phyloP scores from a whole-genome alignment of 805 yeast species.

The Saccharomycopsis fibuligera region DNA sequence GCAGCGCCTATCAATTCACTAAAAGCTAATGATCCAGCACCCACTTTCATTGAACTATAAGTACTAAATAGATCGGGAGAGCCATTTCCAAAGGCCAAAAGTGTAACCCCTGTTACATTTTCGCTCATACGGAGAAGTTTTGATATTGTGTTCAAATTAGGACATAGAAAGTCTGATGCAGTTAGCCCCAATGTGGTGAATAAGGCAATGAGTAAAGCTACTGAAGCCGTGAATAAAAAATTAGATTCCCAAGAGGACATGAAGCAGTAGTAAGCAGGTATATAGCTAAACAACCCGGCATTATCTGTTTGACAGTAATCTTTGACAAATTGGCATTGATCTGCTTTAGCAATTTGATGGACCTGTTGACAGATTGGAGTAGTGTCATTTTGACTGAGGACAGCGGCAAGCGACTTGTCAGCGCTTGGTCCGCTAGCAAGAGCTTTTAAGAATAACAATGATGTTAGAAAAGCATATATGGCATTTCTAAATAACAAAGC shows the following conservation, averaged over 20 bases:
- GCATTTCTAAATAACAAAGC: no score
- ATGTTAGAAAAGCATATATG: no score
- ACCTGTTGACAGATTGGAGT: slow-evolving; percentile 17
- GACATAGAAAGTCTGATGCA: slow-evolving; percentile 78
- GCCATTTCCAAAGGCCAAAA: slow-evolving; percentile 88
- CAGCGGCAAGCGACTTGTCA: no score
- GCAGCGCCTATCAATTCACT: slow-evolving; percentile 93
- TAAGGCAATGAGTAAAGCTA: slow-evolving; percentile 33
- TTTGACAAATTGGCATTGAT: slow-evolving; percentile 35
- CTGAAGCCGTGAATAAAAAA: slow-evolving; percentile 6
- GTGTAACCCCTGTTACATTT: slow-evolving; percentile 76
- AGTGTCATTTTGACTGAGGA: no score
- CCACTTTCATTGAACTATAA: slow-evolving; percentile 68
- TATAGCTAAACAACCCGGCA: slow-evolving; percentile 35
- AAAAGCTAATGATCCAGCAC: slow-evolving; percentile 71
- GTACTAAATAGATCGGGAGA: slow-evolving; percentile 86
- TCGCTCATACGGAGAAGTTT: slow-evolving; percentile 58
- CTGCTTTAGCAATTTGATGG: slow-evolving; percentile 12
- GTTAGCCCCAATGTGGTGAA: slow-evolving; percentile 67
- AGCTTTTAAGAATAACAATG: no score
- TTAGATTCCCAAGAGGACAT: neutral
- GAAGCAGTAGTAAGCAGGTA: slow-evolving; percentile 27
- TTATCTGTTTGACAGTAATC: slow-evolving; percentile 30
- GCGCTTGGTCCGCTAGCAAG: no score
- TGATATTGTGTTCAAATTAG: slow-evolving; percentile 67